phyloP scores from a whole-genome alignment of 208 protist species.

The Trypanosoma mega region DNA sequence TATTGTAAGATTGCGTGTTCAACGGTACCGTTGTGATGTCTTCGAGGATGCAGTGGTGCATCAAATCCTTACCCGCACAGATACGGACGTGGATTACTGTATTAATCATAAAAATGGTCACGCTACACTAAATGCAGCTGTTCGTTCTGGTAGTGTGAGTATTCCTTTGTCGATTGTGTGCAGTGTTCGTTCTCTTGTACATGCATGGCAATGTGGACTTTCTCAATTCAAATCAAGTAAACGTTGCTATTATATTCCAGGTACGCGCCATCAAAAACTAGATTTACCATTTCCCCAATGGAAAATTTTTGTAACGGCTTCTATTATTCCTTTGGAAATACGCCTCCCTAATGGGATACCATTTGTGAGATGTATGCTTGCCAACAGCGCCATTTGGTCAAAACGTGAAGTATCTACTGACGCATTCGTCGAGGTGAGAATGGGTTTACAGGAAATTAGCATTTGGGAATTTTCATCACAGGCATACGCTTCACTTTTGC shows the following conservation, averaged over 20 bases:
- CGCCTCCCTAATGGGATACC: constrained; percentile 33
- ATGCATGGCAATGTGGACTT: background rate
- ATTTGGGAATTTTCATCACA: constrained; percentile 50
- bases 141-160: constrained; percentile 19
- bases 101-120: background rate
- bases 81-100: constrained; percentile 6
- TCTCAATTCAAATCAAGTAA: background rate
- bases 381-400: constrained; percentile 51
- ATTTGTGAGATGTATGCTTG: constrained; percentile 42
- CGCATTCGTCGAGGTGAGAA: constrained; percentile 39
- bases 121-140: constrained; percentile 2
- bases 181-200: background rate
- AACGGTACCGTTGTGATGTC: constrained; percentile 1
- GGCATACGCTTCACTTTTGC: constrained; percentile 31
- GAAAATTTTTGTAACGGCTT: constrained; percentile 50
- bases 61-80: constrained; percentile 9
- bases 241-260: background rate
- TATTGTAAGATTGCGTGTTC: background rate
- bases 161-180: constrained; percentile 14
- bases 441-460: constrained; percentile 49
- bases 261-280: background rate
- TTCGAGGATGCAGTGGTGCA: background rate
- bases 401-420: constrained; percentile 29
- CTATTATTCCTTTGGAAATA: constrained; percentile 47
- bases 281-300: constrained; percentile 40